Percentiles rank a stretch among this genome's conserved stretches.
phyloP scores from a whole-genome alignment of 2,329 filamentous ascomycete genomes.

The Aspergillus sp. region DNA sequence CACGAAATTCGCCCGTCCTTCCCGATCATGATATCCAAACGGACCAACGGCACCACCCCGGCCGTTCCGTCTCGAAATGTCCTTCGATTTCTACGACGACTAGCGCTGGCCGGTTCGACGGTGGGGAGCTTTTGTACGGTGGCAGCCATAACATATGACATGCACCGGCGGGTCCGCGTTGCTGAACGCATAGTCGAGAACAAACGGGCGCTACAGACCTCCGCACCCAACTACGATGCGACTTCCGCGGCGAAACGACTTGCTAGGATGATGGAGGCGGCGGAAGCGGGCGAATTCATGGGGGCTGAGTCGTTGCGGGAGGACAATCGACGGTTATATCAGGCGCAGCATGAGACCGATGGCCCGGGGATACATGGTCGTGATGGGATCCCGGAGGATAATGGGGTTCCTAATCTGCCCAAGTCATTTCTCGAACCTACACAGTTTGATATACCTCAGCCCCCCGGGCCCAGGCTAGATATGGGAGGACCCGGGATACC shows the following conservation, averaged over 20 bases:
- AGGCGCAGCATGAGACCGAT: slow-evolving; percentile 1
- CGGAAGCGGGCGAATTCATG: slow-evolving; percentile 37
- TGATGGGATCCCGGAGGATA: background rate
- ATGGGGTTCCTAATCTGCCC: background rate
- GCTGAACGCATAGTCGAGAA: slow-evolving; percentile 39
- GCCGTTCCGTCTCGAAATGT: slow-evolving; percentile 38
- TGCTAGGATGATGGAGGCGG: slow-evolving; percentile 36
- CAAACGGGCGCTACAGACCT: slow-evolving; percentile 35
- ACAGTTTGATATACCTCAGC: background rate
- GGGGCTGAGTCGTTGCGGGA: slow-evolving; percentile 30
- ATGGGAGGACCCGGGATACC: too few species aligned
- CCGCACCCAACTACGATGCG: slow-evolving; percentile 36
- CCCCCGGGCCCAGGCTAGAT: background rate
- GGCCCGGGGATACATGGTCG: background rate
- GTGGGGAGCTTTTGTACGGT: slow-evolving; percentile 35
- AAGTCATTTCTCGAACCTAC: slow-evolving; percentile 4
- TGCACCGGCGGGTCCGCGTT: slow-evolving; percentile 31
- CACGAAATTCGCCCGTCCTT: slow-evolving; percentile 6
- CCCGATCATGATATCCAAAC: slow-evolving; percentile 25
- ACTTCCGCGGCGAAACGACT: slow-evolving; percentile 29
- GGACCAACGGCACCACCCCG: slow-evolving; percentile 19
- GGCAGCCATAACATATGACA: slow-evolving; percentile 36
- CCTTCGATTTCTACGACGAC: slow-evolving; percentile 31
- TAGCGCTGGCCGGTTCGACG: slow-evolving; percentile 29
- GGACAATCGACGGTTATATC: slow-evolving; percentile 13